Evolutionary conservation across 2,329 filamentous ascomycete species (phyloP).

Genomic region (Fusarium annulatum): DNA sequence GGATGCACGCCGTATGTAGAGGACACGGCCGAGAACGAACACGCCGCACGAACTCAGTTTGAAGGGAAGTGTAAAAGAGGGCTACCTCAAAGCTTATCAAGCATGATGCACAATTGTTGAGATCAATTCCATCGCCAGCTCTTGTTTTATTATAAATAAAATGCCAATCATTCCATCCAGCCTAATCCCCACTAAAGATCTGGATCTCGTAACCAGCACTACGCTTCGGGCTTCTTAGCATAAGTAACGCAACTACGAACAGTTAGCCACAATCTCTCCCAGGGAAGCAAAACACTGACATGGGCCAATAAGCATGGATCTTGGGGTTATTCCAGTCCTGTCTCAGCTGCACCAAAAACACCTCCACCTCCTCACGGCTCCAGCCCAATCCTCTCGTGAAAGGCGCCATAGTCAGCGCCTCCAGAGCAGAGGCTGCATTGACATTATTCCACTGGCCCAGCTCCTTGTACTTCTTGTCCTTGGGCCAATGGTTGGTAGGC

Average conservation of each 20-base stretch:
- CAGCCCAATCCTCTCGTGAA: conserved; percentile 43
- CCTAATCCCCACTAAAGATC: not conserved
- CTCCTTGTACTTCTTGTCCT: conserved; percentile 61
- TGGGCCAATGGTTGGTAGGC: conserved; percentile 62
- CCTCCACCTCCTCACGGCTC: conserved; percentile 28
- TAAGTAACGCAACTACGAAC: conserved; percentile 26
- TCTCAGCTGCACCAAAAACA: conserved; percentile 20
- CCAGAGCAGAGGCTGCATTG: conserved; percentile 41
- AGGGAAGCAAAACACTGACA: not conserved
- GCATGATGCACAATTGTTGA: not conserved
- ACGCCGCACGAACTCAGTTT: not conserved
- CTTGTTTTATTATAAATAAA: accelerated
- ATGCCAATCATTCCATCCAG: not conserved
- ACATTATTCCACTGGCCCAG: conserved; percentile 52
- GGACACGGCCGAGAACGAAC: too few relatives aligned
- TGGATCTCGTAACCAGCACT: not conserved
- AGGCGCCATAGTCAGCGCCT: conserved; percentile 45
- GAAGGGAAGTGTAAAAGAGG: not conserved
- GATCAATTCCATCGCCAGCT: not conserved
- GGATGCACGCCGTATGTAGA: not conserved
- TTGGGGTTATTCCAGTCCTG: conserved; percentile 26
- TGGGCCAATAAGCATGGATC: conserved; percentile 38
- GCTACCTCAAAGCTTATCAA: not conserved
- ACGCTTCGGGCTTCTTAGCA: conserved; percentile 26
- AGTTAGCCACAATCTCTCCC: not conserved